These are phyloP conservation scores for Buxus sempervirens DNA, from an alignment of 164 flowering plant species.

Conservation along the genomic window DNA sequence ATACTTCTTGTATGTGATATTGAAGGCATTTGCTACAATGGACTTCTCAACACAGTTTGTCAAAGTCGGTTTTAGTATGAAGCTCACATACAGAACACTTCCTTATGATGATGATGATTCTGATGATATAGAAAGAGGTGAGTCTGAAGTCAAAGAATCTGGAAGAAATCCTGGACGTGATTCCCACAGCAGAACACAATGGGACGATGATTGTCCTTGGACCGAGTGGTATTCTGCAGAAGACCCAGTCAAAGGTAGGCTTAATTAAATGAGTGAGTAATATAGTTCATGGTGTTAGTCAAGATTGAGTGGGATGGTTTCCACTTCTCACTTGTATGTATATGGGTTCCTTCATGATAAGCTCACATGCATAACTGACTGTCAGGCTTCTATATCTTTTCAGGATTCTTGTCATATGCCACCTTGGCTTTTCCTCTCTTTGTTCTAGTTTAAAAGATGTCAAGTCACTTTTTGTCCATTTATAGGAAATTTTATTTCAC, in stretches of 20 bases:
- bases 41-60: slow-evolving; percentile 59
- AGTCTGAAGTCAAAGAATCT: slow-evolving; percentile 40
- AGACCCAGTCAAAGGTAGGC: slow-evolving; percentile 83
- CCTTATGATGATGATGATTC: slow-evolving; percentile 45
- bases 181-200: slow-evolving; percentile 41
- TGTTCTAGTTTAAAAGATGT: background rate
- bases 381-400: no score
- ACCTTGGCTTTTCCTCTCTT: background rate
- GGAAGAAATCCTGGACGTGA: slow-evolving; percentile 31
- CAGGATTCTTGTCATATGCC: background rate
- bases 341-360: no score
- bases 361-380: no score
- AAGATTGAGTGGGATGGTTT: no score
- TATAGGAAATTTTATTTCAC: no score
- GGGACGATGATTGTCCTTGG: slow-evolving; percentile 99
- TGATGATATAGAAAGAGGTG: slow-evolving; percentile 36
- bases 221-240: slow-evolving; percentile 97
- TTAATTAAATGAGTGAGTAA: background rate
- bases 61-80: slow-evolving; percentile 77
- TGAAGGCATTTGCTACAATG: slow-evolving; percentile 67
- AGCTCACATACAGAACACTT: slow-evolving; percentile 78
- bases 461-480: background rate
- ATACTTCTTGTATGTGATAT: slow-evolving; percentile 18
- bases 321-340: no score
- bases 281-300: no score